These are phyloP conservation scores for Tothia fuscella DNA, from an alignment of 2,329 filamentous ascomycete genomes.

Conservation along the genomic window DNA sequence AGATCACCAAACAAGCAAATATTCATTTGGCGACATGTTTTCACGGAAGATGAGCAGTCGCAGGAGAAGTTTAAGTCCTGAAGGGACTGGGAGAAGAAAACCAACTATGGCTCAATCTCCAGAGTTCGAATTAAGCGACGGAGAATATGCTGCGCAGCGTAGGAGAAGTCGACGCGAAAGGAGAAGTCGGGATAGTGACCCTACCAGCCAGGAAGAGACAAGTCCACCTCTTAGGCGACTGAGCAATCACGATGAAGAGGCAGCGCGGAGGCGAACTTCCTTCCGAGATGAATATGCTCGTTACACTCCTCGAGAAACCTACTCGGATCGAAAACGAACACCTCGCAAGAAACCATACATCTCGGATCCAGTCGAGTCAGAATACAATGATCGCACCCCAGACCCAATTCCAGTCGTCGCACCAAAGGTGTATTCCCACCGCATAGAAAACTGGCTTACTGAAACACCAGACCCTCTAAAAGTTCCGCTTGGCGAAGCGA, in stretches of 20 bases:
- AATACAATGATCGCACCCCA: not conserved
- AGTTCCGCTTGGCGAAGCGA: constrained; percentile 26
- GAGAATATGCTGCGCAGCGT: not conserved
- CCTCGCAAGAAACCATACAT: not conserved
- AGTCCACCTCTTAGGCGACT: constrained; percentile 4
- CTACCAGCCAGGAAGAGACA: not conserved
- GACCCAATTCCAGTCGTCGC: not conserved
- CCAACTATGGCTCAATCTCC: not conserved
- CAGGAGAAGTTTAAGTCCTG: no score
- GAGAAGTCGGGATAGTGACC: not conserved
- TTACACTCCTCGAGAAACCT: not conserved
- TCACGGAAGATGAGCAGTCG: no score
- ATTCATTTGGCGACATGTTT: no score
- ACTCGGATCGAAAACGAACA: constrained; percentile 5
- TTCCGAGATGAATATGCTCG: constrained; percentile 2
- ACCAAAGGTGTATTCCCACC: not conserved
- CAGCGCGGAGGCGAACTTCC: constrained; percentile 1
- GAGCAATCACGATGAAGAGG: constrained; percentile 8
- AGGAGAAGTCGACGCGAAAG: not conserved
- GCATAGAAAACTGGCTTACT: constrained; percentile 49
- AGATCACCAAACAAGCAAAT: constrained; percentile 1
- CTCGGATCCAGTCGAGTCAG: not conserved
- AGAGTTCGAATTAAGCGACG: constrained; percentile 1
- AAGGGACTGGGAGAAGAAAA: not conserved
- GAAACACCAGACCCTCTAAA: constrained; percentile 44